These are phyloP conservation scores for Clarireedia homoeocarpa DNA, from an alignment of 2,329 filamentous ascomycete species.

Conservation along the genomic window DNA sequence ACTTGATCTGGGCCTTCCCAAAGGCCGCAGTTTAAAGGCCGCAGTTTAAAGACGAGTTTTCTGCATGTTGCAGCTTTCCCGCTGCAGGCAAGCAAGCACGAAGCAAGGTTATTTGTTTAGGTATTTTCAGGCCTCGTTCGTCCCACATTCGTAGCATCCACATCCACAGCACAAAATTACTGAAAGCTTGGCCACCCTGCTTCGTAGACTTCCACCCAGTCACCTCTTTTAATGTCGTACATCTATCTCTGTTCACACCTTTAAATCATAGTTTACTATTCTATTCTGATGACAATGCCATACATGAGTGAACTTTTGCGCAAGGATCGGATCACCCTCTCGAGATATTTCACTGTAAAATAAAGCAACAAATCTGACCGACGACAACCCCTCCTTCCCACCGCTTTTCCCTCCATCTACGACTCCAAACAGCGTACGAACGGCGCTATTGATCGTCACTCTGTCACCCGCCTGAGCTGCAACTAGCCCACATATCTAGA, in stretches of 20 bases:
- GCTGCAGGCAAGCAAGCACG: neutral
- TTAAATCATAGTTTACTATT: neutral
- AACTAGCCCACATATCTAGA: neutral
- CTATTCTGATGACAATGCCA: constrained; percentile 1
- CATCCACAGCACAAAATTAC: constrained; percentile 1
- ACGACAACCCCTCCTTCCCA: constrained; percentile 9
- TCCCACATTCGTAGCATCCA: neutral
- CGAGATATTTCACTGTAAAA: constrained; percentile 7
- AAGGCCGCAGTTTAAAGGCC: constrained; percentile 5
- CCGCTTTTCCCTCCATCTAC: constrained; percentile 1
- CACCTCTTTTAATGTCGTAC: neutral
- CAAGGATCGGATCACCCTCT: constrained; percentile 4
- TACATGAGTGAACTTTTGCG: constrained; percentile 4
- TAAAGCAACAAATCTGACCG: constrained; percentile 4
- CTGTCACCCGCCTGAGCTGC: neutral
- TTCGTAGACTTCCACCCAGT: neutral
- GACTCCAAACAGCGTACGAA: neutral
- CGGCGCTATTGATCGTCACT: neutral
- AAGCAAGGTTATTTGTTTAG: neutral
- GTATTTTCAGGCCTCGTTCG: neutral
- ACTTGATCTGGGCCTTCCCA: constrained; percentile 2
- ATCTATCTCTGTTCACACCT: neutral
- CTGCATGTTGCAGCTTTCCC: neutral
- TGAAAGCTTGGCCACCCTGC: constrained; percentile 5
- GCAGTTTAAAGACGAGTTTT: neutral